A percentile compares a stretch with the other conserved stretches of the same genome.
phyloP scores from a whole-genome alignment of 164 flowering plant species.

The Nelumbo lutea region DNA sequence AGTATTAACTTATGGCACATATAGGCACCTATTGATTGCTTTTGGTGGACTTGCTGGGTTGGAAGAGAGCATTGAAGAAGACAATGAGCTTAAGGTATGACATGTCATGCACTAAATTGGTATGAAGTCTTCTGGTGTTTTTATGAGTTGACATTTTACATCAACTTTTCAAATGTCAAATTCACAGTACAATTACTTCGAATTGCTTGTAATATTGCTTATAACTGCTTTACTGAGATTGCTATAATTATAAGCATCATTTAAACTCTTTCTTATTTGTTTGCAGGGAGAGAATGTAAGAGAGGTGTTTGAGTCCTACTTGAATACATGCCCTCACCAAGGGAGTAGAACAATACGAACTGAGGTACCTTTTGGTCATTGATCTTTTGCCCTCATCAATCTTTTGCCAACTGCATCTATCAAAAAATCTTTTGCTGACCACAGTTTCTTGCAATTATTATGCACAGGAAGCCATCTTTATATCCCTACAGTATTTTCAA shows the following conservation, averaged over 20 bases:
- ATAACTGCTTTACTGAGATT: too few relatives aligned
- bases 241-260: too few relatives aligned
- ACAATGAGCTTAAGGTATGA: slow-evolving; percentile 58
- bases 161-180: too few relatives aligned
- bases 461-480: slow-evolving; percentile 74
- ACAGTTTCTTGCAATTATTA: not conserved
- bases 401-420: not conserved
- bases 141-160: too few relatives aligned
- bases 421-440: too few relatives aligned
- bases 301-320: slow-evolving; percentile 49
- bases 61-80: slow-evolving; percentile 89
- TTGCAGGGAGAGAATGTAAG: slow-evolving; percentile 37
- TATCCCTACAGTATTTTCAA: slow-evolving; percentile 83
- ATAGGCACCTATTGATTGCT: slow-evolving; percentile 85
- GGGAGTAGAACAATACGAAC: slow-evolving; percentile 91
- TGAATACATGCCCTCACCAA: slow-evolving; percentile 82
- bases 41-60: slow-evolving; percentile 99
- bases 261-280: not conserved
- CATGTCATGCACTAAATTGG: not conserved
- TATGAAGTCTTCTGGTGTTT: too few relatives aligned
- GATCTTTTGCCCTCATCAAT: not conserved
- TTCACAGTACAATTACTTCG: too few relatives aligned
- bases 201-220: too few relatives aligned
- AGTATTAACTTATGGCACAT: slow-evolving; percentile 1
- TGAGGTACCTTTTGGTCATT: slow-evolving; percentile 44